A percentile compares a stretch with the other conserved stretches of the same genome.
Evolutionary conservation across 75 land plant species (phyloP).

Genomic region (Cryptomeria japonica): DNA sequence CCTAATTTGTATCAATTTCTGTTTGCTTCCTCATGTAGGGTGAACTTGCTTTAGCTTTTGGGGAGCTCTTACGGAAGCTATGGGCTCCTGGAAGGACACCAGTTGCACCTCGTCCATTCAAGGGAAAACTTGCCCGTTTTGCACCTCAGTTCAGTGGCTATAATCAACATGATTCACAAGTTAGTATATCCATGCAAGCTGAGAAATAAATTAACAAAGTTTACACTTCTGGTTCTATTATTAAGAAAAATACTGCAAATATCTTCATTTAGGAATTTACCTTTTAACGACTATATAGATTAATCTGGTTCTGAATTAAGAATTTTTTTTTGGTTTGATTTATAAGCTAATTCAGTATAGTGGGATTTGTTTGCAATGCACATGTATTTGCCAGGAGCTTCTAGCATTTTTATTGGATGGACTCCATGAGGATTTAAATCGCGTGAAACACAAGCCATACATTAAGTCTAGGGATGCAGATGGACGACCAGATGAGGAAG

Average conservation of each 20-base stretch:
- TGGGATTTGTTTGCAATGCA: background rate
- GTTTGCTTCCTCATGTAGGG: conserved; percentile 49
- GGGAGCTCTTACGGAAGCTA: conserved; percentile 76
- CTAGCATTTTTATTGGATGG: conserved; percentile 91
- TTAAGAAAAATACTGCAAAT: background rate
- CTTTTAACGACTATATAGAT: background rate
- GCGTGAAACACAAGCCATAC: conserved; percentile 81
- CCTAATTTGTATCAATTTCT: background rate
- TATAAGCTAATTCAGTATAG: background rate
- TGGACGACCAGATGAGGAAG: conserved; percentile 87
- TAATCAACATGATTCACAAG: conserved; percentile 90
- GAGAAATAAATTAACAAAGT: background rate
- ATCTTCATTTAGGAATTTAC: background rate
- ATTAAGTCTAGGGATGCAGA: conserved; percentile 84
- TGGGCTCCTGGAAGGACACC: conserved; percentile 73
- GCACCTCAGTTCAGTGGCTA: conserved; percentile 94
- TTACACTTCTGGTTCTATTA: background rate
- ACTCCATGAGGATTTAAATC: conserved; percentile 91
- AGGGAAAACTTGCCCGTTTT: conserved; percentile 76
- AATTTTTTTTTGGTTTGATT: background rate
- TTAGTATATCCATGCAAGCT: conserved; percentile 18
- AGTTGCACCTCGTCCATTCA: conserved; percentile 78
- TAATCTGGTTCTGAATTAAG: background rate
- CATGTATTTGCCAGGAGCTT: conserved; percentile 56
- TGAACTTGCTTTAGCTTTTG: conserved; percentile 89